Percentiles rank a stretch among this genome's conserved stretches.
Evolutionary conservation across 768 basidiomycete species (phyloP).

Genomic region (Mycena haematopus): DNA sequence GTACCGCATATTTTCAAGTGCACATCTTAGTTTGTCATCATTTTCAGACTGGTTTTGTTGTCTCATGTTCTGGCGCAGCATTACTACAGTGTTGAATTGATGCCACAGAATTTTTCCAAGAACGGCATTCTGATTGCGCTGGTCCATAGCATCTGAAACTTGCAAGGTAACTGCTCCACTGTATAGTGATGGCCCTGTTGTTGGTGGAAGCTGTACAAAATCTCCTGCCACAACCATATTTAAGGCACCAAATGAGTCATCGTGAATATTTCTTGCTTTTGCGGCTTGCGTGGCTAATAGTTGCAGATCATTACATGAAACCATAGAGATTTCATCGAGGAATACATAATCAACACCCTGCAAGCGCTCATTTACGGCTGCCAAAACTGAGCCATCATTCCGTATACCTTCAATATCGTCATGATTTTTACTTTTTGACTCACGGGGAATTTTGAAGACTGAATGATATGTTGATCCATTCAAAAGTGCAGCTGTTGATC

Average conservation of each 20-base stretch:
- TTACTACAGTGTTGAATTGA: constrained; percentile 40
- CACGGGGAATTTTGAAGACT: constrained; percentile 28
- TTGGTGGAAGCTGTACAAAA: constrained; percentile 43
- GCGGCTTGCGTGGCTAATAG: constrained; percentile 33
- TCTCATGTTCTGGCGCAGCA: constrained; percentile 45
- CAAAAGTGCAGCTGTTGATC: constrained; percentile 31
- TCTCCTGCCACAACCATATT: constrained; percentile 43
- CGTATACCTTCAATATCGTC: constrained; percentile 13
- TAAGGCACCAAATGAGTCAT: constrained; percentile 34
- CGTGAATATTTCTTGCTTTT: constrained; percentile 3
- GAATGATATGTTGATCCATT: constrained; percentile 37
- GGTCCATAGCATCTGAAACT: neutral
- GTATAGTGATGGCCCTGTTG: constrained; percentile 11
- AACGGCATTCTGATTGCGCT: neutral
- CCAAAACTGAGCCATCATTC: neutral
- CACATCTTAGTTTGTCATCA: constrained; percentile 36
- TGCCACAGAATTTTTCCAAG: constrained; percentile 34
- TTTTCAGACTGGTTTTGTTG: constrained; percentile 6
- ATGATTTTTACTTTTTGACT: neutral
- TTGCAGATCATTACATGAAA: constrained; percentile 30
- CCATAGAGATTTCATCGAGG: constrained; percentile 43
- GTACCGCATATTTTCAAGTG: constrained; percentile 47
- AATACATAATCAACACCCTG: constrained; percentile 38
- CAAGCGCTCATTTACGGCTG: constrained; percentile 20
- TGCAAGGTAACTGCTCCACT: neutral